phyloP scores from a whole-genome alignment of 208 protist species.

The Crithidia fasciculata region DNA sequence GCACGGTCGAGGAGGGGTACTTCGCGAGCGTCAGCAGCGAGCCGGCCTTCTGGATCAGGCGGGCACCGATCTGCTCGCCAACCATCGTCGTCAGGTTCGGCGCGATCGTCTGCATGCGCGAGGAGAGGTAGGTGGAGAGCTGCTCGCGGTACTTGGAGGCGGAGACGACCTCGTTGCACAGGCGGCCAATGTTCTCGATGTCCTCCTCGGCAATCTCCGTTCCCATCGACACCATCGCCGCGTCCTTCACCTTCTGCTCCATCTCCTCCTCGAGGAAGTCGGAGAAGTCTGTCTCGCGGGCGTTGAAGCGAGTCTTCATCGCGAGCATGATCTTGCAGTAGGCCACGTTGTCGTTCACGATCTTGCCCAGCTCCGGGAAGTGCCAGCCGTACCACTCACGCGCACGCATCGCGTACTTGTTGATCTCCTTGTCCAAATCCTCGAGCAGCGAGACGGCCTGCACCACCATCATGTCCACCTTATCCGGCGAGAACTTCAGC shows the following conservation, averaged over 20 bases:
- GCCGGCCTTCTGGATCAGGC: constrained; percentile 99
- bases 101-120: constrained; percentile 98
- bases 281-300: constrained; percentile 92
- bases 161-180: constrained; percentile 93
- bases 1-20: constrained; percentile 98
- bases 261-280: constrained; percentile 97
- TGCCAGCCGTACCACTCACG: constrained; percentile 99
- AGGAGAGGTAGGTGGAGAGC: constrained; percentile 98
- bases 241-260: constrained; percentile 94
- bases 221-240: constrained; percentile 99
- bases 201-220: constrained; percentile 97
- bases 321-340: constrained; percentile 96
- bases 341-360: constrained; percentile 96
- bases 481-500: constrained; percentile 99
- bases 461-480: constrained; percentile 99
- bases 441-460: constrained; percentile 99
- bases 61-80: constrained; percentile 97
- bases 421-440: constrained; percentile 99
- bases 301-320: constrained; percentile 93
- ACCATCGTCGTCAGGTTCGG: constrained; percentile 99
- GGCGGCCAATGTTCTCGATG: constrained; percentile 93
- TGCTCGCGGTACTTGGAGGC: constrained; percentile 95
- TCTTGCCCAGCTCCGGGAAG: constrained; percentile 99
- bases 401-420: constrained; percentile 99
- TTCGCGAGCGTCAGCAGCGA: constrained; percentile 98